These are phyloP conservation scores for Trichoderma pleuroti DNA, from an alignment of 2,329 filamentous ascomycete genomes.

Conservation along the genomic window DNA sequence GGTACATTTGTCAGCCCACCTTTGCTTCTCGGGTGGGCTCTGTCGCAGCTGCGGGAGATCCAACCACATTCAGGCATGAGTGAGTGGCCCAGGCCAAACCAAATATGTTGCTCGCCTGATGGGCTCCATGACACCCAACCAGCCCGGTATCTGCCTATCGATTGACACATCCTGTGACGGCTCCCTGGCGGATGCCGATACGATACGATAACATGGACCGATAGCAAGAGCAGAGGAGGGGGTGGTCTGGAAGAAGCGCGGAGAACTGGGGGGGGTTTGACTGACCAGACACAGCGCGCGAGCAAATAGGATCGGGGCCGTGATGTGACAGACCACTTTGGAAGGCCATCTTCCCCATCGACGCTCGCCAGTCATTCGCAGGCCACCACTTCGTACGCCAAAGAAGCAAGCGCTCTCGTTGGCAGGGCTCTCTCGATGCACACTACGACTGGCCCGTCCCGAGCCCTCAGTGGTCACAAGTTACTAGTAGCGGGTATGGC, in stretches of 20 bases:
- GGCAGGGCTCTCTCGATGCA: background rate
- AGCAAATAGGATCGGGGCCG: slow-evolving; percentile 11
- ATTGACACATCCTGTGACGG: slow-evolving; percentile 24
- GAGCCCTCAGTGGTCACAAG: slow-evolving; percentile 18
- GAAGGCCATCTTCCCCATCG: slow-evolving; percentile 10
- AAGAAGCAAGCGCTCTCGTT: slow-evolving; percentile 10
- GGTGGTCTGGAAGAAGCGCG: background rate
- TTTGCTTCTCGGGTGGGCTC: background rate
- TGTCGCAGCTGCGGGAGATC: slow-evolving; percentile 16
- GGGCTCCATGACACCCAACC: slow-evolving; percentile 18
- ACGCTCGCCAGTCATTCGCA: slow-evolving; percentile 1
- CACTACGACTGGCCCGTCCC: slow-evolving; percentile 14
- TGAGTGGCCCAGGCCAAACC: slow-evolving; percentile 3
- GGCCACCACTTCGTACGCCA: slow-evolving; percentile 6
- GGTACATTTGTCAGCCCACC: slow-evolving; percentile 11
- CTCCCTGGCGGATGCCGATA: slow-evolving; percentile 18
- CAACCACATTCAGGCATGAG: slow-evolving; percentile 19
- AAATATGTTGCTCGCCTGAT: slow-evolving; percentile 19
- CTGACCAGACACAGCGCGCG: background rate
- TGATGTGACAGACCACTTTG: slow-evolving; percentile 13
- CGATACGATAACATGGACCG: slow-evolving; percentile 17
- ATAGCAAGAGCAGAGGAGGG: slow-evolving; percentile 1
- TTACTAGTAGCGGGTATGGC: slow-evolving; percentile 17
- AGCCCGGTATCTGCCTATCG: slow-evolving; percentile 20
- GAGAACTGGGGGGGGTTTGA: slow-evolving; percentile 1